Conservation (phyloP, 441 rosid genomes). For the Corymbia calophylla region DNA sequence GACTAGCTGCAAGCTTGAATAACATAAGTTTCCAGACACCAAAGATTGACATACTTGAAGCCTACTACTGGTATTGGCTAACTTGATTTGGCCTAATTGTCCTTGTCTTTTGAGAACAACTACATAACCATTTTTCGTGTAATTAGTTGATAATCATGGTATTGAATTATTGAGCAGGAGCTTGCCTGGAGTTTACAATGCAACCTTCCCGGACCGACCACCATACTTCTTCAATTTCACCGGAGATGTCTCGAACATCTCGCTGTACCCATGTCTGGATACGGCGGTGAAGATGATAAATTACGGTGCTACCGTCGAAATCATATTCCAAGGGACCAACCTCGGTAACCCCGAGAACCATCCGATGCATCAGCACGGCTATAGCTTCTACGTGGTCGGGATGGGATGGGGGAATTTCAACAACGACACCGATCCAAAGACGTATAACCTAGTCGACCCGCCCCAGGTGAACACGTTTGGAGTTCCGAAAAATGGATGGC, state of each 20-base stretch:
- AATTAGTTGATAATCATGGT: neutral
- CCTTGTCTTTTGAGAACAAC: neutral
- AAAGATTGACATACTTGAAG: slow-evolving; percentile 6
- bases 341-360: neutral
- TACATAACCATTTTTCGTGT: neutral
- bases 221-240: neutral
- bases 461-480: neutral
- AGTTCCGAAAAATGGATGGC: slow-evolving; percentile 3
- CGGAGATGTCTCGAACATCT: neutral
- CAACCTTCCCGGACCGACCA: neutral
- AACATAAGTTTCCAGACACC: slow-evolving; percentile 18
- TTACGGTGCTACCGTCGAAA: neutral
- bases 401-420: neutral
- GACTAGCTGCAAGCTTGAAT: slow-evolving; percentile 17
- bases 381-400: slow-evolving; percentile 1
- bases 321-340: neutral
- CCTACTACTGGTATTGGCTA: slow-evolving; percentile 19
- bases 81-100: neutral
- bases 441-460: neutral
- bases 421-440: neutral
- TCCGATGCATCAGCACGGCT: neutral
- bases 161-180: neutral
- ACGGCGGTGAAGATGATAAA: neutral
- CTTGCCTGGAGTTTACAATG: neutral
- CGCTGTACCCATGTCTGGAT: neutral